phyloP scores from a whole-genome alignment of 805 yeast genomes.

The Nakazawaea populi region DNA sequence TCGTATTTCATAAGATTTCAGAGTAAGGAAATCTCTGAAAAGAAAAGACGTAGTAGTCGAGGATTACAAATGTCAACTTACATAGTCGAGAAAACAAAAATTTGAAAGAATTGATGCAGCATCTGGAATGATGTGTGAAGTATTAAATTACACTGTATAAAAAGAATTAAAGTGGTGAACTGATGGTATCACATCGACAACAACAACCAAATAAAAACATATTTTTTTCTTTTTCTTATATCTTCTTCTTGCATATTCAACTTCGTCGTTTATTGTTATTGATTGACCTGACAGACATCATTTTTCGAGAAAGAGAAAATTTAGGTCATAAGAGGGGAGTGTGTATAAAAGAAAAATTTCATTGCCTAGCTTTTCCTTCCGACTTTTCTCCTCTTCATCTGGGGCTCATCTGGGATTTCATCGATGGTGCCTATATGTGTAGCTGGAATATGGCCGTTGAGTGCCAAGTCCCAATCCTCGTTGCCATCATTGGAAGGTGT shows the following conservation, averaged over 20 bases:
- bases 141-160: neutral
- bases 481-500: neutral
- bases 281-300: too few relatives aligned
- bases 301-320: too few relatives aligned
- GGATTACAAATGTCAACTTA: neutral
- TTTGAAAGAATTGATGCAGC: neutral
- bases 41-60: too few relatives aligned
- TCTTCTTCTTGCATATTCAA: neutral
- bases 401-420: conserved; percentile 6
- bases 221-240: too few relatives aligned
- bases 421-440: conserved; percentile 4
- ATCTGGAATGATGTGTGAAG: neutral
- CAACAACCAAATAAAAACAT: too few relatives aligned
- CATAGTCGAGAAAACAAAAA: neutral
- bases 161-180: neutral
- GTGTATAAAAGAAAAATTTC: too few relatives aligned
- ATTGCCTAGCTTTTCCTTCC: neutral
- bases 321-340: too few relatives aligned
- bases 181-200: too few relatives aligned
- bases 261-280: too few relatives aligned
- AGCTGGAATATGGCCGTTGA: neutral
- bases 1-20: too few relatives aligned
- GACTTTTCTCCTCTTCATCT: neutral
- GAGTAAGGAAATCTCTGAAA: too few relatives aligned
- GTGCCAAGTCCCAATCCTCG: neutral